A percentile compares a stretch with the other conserved stretches of the same genome.
phyloP scores from a whole-genome alignment of 1,139 yeast species.

The Komagataea norvegica region DNA sequence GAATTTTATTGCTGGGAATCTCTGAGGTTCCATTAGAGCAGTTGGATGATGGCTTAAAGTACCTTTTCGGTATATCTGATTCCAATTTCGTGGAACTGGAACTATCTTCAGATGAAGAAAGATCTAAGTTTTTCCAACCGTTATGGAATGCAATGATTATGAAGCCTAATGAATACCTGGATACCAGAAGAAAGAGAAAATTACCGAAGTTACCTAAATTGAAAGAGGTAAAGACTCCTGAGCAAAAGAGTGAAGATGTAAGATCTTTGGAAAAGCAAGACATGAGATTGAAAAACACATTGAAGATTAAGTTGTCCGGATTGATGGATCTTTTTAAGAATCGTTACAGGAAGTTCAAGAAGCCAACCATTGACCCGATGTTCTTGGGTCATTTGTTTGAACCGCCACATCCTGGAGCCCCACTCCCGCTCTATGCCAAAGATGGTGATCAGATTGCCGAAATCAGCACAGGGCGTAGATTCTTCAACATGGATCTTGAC shows the following conservation, averaged over 20 bases:
- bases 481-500: slow-evolving; percentile 86
- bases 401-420: slow-evolving; percentile 33
- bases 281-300: slow-evolving; percentile 73
- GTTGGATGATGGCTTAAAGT: slow-evolving; percentile 34
- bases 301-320: slow-evolving; percentile 81
- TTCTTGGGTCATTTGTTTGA: slow-evolving; percentile 74
- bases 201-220: slow-evolving; percentile 22
- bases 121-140: slow-evolving; percentile 51
- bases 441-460: slow-evolving; percentile 81
- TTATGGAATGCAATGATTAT: slow-evolving; percentile 53
- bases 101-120: slow-evolving; percentile 41
- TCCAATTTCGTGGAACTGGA: slow-evolving; percentile 44
- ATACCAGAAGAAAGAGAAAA: slow-evolving; percentile 34
- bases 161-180: slow-evolving; percentile 55
- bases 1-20: slow-evolving; percentile 71
- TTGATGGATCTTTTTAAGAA: slow-evolving; percentile 85
- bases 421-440: slow-evolving; percentile 46
- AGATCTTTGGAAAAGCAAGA: slow-evolving; percentile 65
- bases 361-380: slow-evolving; percentile 82
- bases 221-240: slow-evolving; percentile 12
- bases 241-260: slow-evolving; percentile 27
- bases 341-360: slow-evolving; percentile 83
- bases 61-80: slow-evolving; percentile 51
- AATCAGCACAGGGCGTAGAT: slow-evolving; percentile 64
- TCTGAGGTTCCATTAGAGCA: slow-evolving; percentile 42